Conservation (phyloP, 1,139 yeast genomes). For the Suhomyces wounanorum region DNA sequence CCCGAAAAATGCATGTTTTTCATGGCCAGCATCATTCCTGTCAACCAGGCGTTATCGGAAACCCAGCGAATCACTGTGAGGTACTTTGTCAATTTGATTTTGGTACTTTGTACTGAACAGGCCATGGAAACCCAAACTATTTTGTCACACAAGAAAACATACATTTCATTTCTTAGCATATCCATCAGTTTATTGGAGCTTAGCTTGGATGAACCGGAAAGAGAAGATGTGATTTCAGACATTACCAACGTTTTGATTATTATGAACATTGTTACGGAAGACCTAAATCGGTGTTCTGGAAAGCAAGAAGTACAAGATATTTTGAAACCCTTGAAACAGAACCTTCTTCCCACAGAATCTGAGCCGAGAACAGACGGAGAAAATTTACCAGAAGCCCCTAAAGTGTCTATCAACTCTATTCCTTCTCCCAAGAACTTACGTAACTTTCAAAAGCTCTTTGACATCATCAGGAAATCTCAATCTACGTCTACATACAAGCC, state of each 20-base stretch:
- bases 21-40: neutral
- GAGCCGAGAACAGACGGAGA: neutral
- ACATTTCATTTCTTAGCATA: neutral
- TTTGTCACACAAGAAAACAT: neutral
- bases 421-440: neutral
- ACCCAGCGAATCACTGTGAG: constrained; percentile 4
- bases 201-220: constrained; percentile 3
- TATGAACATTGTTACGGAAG: constrained; percentile 1
- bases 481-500: neutral
- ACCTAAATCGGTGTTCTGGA: neutral
- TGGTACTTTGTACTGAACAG: constrained; percentile 7
- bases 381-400: neutral
- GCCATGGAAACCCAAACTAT: neutral
- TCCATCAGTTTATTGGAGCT: neutral
- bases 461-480: constrained; percentile 1
- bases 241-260: constrained; percentile 7
- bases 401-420: neutral
- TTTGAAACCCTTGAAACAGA: neutral
- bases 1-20: constrained; percentile 4
- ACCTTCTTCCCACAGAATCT: neutral
- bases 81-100: constrained; percentile 8
- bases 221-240: constrained; percentile 5
- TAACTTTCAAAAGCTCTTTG: constrained; percentile 3
- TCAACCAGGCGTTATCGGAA: neutral
- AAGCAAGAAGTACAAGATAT: neutral